Conservation (phyloP, 768 basidiomycete genomes). For the Russula virescens region DNA sequence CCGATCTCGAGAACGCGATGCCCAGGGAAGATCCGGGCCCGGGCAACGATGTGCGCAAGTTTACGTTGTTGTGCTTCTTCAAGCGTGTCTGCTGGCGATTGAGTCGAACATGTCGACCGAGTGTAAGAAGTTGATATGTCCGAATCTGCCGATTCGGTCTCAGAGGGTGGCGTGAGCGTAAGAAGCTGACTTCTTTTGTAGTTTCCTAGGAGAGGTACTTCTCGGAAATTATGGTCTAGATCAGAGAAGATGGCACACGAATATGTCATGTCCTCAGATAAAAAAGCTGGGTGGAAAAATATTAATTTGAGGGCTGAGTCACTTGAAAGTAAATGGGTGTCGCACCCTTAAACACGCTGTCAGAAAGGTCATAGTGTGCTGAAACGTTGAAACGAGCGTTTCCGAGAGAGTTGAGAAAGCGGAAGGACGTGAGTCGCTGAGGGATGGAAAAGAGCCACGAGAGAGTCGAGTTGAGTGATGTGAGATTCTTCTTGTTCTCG, state of each 20-base stretch:
- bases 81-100: constrained; percentile 24
- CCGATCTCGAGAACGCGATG: constrained; percentile 46
- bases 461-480: constrained; percentile 17
- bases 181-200: not conserved
- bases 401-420: constrained; percentile 17
- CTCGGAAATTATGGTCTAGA: not conserved
- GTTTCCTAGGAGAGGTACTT: not conserved
- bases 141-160: not conserved
- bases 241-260: constrained; percentile 6
- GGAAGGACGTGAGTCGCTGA: constrained; percentile 9
- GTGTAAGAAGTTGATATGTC: not conserved
- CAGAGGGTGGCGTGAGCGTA: not conserved
- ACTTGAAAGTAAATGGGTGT: not conserved
- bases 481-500: constrained; percentile 15
- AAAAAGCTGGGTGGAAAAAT: not conserved
- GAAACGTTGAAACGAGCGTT: constrained; percentile 27
- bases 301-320: not conserved
- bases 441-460: constrained; percentile 16
- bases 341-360: constrained; percentile 34
- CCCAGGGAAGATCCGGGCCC: constrained; percentile 39
- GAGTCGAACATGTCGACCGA: not conserved
- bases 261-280: constrained; percentile 8
- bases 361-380: constrained; percentile 39
- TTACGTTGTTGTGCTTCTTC: constrained; percentile 40
- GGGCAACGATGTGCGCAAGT: constrained; percentile 37